Conservation (phyloP, 345 rosid genomes). For the Salix suchowensis region DNA sequence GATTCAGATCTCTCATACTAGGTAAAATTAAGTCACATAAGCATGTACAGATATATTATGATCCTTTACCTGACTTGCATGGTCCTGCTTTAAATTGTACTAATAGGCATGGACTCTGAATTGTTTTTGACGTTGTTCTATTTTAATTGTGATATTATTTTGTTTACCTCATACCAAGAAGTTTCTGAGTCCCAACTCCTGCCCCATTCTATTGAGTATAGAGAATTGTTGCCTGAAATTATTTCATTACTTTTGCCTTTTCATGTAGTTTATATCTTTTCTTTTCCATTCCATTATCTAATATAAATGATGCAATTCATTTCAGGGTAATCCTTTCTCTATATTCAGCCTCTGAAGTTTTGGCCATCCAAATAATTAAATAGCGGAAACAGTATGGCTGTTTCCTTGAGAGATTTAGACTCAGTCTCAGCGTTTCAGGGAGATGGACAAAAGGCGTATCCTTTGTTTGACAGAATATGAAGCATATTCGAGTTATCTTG, state of each 20-base stretch:
- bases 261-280: no score
- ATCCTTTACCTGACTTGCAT: background rate
- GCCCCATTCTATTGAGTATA: background rate
- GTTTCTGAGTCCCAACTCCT: background rate
- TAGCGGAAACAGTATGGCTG: conserved; percentile 57
- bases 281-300: no score
- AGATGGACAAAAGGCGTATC: conserved; percentile 98
- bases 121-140: background rate
- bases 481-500: conserved; percentile 2
- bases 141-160: background rate
- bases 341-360: background rate
- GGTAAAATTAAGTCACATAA: background rate
- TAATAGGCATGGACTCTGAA: background rate
- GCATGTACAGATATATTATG: background rate
- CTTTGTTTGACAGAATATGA: conserved; percentile 31
- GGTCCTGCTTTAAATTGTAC: background rate
- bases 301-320: no score
- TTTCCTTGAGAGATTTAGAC: conserved; percentile 97
- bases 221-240: background rate
- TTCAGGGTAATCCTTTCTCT: no score
- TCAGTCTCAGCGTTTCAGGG: conserved; percentile 73
- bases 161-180: background rate
- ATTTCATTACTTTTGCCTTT: no score
- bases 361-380: conserved; percentile 33
- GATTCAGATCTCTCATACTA: no score